Evolutionary conservation across 805 yeast species (phyloP).

Genomic region (Torulaspora maleeae): DNA sequence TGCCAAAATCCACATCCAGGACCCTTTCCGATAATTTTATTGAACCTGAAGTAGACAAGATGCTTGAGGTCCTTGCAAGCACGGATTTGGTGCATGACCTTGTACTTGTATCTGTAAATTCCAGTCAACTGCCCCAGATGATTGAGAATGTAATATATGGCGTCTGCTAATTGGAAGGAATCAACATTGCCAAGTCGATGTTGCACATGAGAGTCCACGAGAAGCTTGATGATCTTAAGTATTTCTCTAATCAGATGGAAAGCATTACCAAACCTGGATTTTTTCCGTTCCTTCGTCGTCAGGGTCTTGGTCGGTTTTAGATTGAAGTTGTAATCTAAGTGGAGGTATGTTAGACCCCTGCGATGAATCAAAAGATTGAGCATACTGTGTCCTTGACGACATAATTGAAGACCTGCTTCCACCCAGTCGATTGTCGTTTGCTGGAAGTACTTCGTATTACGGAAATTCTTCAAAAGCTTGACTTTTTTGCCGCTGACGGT

Average conservation of each 20-base stretch:
- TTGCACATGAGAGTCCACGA: slow-evolving; percentile 93
- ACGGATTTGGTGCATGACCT: slow-evolving; percentile 96
- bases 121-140: slow-evolving; percentile 97
- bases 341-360: slow-evolving; percentile 86
- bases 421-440: slow-evolving; percentile 95
- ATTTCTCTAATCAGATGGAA: slow-evolving; percentile 92
- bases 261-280: slow-evolving; percentile 93
- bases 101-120: slow-evolving; percentile 91
- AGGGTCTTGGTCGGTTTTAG: slow-evolving; percentile 93
- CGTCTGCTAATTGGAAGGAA: slow-evolving; percentile 93
- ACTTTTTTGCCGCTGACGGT: slow-evolving; percentile 47
- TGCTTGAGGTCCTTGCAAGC: slow-evolving; percentile 95
- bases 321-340: slow-evolving; percentile 92
- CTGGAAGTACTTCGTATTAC: slow-evolving; percentile 82
- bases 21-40: slow-evolving; percentile 86
- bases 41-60: slow-evolving; percentile 79
- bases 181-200: slow-evolving; percentile 85
- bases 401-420: slow-evolving; percentile 93
- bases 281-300: slow-evolving; percentile 93
- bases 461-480: slow-evolving; percentile 58
- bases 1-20: slow-evolving; percentile 99
- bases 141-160: slow-evolving; percentile 80
- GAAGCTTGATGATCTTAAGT: slow-evolving; percentile 69
- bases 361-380: slow-evolving; percentile 82
- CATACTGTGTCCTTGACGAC: slow-evolving; percentile 93